These are phyloP conservation scores for Podaxis sp. DNA, from an alignment of 768 basidiomycete genomes.

Conservation along the genomic window DNA sequence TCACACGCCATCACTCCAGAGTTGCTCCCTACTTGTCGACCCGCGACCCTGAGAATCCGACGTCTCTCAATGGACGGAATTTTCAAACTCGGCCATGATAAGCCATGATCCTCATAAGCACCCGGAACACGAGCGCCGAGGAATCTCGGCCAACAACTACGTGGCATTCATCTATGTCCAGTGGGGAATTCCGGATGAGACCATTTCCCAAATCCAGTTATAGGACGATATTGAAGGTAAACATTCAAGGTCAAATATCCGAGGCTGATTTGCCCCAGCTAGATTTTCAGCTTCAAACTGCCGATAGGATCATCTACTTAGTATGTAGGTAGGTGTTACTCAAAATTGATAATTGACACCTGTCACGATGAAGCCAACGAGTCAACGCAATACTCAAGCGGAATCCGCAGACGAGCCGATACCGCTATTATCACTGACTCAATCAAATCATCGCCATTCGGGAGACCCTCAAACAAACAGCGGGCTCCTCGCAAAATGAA, in stretches of 20 bases:
- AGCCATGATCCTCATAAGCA: too few relatives aligned
- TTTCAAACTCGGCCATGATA: neutral
- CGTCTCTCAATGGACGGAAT: neutral
- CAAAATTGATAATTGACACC: constrained; percentile 5
- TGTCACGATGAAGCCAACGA: constrained; percentile 7
- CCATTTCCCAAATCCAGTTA: too few relatives aligned
- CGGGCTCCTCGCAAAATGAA: neutral
- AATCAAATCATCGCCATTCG: constrained; percentile 6
- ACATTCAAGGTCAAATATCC: neutral
- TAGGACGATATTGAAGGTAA: too few relatives aligned
- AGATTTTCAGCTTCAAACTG: neutral
- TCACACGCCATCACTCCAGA: neutral
- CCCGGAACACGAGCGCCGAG: too few relatives aligned
- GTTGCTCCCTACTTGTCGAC: neutral
- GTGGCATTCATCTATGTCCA: too few relatives aligned
- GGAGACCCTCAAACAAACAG: constrained; percentile 6
- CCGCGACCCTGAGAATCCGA: neutral
- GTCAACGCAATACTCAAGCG: neutral
- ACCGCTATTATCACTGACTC: constrained; percentile 8
- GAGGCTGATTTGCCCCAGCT: neutral
- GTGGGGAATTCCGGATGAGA: too few relatives aligned
- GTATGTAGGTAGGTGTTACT: neutral
- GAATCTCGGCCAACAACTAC: too few relatives aligned
- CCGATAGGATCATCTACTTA: neutral
- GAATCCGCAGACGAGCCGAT: neutral